phyloP scores from a whole-genome alignment of 1,139 yeast genomes.

The Geotrichum aggregatum region DNA sequence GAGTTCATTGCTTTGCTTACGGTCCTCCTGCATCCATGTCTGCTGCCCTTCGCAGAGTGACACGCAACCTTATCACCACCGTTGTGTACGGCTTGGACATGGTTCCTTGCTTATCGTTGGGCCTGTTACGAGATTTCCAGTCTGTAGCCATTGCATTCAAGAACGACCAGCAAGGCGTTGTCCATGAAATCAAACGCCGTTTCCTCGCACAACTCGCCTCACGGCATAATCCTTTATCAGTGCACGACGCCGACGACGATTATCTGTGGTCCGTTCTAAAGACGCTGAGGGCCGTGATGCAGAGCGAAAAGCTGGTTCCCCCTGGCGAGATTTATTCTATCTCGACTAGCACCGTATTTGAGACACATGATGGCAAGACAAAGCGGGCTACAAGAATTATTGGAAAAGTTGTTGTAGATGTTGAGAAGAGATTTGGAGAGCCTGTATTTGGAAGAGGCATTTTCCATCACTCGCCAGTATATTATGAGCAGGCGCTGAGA shows the following conservation, averaged over 20 bases:
- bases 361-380: constrained; percentile 34
- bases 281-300: constrained; percentile 34
- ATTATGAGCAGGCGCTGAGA: constrained; percentile 36
- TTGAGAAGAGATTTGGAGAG: constrained; percentile 36
- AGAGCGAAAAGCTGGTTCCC: constrained; percentile 37
- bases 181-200: constrained; percentile 31
- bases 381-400: constrained; percentile 34
- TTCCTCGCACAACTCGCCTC: constrained; percentile 33
- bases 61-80: constrained; percentile 33
- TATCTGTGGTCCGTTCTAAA: constrained; percentile 33
- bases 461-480: constrained; percentile 38
- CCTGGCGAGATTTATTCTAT: constrained; percentile 38
- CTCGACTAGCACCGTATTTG: constrained; percentile 33
- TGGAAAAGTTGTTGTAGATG: constrained; percentile 34
- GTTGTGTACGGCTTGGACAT: constrained; percentile 38
- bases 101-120: constrained; percentile 39
- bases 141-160: constrained; percentile 34
- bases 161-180: constrained; percentile 33
- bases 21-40: constrained; percentile 39
- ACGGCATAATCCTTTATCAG: constrained; percentile 28
- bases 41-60: constrained; percentile 30
- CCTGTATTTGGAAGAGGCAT: constrained; percentile 38
- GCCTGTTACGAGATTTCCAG: constrained; percentile 37
- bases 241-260: constrained; percentile 32
- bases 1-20: constrained; percentile 36